Evolutionary conservation across 139 green algal species (phyloP).

Genomic region (Picochlorum sp.): DNA sequence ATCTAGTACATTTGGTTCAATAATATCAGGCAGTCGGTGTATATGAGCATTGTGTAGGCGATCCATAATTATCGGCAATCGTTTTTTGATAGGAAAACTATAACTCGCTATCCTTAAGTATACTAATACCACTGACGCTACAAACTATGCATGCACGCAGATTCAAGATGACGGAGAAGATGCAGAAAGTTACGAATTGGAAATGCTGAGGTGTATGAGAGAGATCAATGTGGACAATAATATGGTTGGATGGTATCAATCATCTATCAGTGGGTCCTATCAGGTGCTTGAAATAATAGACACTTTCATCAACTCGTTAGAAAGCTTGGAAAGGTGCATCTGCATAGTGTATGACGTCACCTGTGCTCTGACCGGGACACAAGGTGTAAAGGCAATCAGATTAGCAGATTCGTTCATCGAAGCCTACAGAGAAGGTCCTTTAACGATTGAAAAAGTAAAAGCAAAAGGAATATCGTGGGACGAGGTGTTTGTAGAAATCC

Average conservation of each 20-base stretch:
- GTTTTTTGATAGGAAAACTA: neutral
- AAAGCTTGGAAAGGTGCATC: slow-evolving; percentile 91
- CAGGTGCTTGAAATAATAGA: slow-evolving; percentile 94
- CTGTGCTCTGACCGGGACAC: slow-evolving; percentile 4
- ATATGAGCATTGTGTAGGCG: too few species aligned
- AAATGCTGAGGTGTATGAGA: slow-evolving; percentile 96
- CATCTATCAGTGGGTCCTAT: slow-evolving; percentile 55
- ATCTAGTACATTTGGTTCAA: too few species aligned
- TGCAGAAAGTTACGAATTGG: slow-evolving; percentile 87
- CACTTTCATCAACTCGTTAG: slow-evolving; percentile 95
- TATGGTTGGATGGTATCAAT: slow-evolving; percentile 89
- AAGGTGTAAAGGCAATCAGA: slow-evolving; percentile 69
- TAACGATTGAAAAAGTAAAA: slow-evolving; percentile 52
- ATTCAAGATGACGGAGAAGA: slow-evolving; percentile 50
- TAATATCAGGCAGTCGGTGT: too few species aligned
- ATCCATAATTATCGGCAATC: neutral
- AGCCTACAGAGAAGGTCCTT: slow-evolving; percentile 41
- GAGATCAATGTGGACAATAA: slow-evolving; percentile 99
- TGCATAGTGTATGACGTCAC: slow-evolving; percentile 92
- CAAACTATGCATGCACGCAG: slow-evolving; percentile 7
- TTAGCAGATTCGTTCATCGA: slow-evolving; percentile 86
- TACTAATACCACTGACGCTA: neutral
- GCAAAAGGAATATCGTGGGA: slow-evolving; percentile 55
- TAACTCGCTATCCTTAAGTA: neutral
- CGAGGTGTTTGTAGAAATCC: slow-evolving; percentile 93